Evolutionary conservation across 805 yeast genomes (phyloP), one percentile per base, ranked within the genome.

Genomic region (Candida nanaspora): DNA sequence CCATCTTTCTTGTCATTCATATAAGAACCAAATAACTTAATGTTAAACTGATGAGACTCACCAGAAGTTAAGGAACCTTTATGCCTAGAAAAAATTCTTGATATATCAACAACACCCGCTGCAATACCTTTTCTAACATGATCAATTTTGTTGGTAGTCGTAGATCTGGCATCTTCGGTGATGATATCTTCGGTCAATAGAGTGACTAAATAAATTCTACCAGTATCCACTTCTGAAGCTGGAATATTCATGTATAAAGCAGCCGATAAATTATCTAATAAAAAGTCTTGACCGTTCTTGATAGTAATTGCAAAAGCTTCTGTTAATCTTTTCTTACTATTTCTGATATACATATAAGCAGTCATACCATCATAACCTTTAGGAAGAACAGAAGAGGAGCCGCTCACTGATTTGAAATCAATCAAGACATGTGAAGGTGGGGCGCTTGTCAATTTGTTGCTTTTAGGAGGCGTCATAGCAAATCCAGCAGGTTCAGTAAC

Each of bases 71-170:
- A 63, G 25, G 80, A 69, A 26, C 83, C 86, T 41, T 74, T 74
- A 47, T 74, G 75, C 44, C 74, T 69, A 7, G 86, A 74, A 53
- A 87, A 84, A 20, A 86, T 74, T 49, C 95, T 73, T 5, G 93
- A 78, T 37, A 87, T 80, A 61, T 87, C 95, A 30, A 86, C 75
- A 14, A 83, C 93, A 58, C 96, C 96, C 3, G 88, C 89, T 30
- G 91, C 93, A 14, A 87, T 76, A 42, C 95, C 95, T 53, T 81
- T 80, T 53, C 85, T 78, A 37, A 82, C 72, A 35, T 65, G 56
- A 30, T 60, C 58, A 18, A 76, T 41, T 2, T 39, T 37, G 25
- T 45, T 46, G 13, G 41, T 28, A 6, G 46, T 38, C 28, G 44
- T 43, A 6, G 39, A 41, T 3, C 23, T 19, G 11, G 33, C 42